Percentiles rank a stretch among this genome's conserved stretches.
Evolutionary conservation across 306 rosid species (phyloP).

Genomic region (Gastrolobium villosum): DNA sequence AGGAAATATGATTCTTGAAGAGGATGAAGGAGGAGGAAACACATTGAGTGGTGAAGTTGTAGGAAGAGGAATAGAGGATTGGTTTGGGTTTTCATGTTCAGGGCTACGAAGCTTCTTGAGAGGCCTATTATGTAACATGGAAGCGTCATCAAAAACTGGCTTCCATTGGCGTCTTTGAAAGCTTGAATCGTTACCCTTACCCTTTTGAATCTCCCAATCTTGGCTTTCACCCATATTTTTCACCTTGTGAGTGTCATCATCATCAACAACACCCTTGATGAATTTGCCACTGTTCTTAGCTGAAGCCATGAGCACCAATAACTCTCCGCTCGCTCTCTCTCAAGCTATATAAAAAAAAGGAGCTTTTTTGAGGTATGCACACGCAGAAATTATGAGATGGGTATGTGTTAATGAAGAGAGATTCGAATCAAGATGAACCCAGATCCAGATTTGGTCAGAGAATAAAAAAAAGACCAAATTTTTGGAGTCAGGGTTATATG

Average conservation of each 20-base stretch:
- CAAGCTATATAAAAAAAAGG: constrained; percentile 10
- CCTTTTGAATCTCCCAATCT: constrained; percentile 58
- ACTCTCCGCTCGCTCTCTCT: constrained; percentile 65
- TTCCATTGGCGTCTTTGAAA: constrained; percentile 60
- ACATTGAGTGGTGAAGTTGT: constrained; percentile 13
- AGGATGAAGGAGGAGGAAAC: constrained; percentile 30
- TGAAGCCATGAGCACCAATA: constrained; percentile 56
- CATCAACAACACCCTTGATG: constrained; percentile 52
- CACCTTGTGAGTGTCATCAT: constrained; percentile 45
- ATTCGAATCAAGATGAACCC: constrained; percentile 40
- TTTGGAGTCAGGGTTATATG: constrained; percentile 48
- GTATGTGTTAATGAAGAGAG: not conserved
- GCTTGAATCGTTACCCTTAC: constrained; percentile 50
- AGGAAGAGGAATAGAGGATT: constrained; percentile 33
- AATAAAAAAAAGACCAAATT: constrained; percentile 40
- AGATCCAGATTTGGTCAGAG: constrained; percentile 45
- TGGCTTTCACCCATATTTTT: constrained; percentile 43
- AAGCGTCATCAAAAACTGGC: constrained; percentile 70
- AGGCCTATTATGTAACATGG: constrained; percentile 67
- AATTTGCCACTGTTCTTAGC: constrained; percentile 67
- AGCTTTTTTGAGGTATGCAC: not conserved
- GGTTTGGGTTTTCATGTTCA: constrained; percentile 50
- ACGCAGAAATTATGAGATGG: constrained; percentile 29
- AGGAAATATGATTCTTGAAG: constrained; percentile 77
- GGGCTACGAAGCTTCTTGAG: constrained; percentile 86